Percentiles rank a stretch among this genome's conserved stretches.
Conservation (phyloP, 1,284 basidiomycete species). For the Marasmius sp. region DNA sequence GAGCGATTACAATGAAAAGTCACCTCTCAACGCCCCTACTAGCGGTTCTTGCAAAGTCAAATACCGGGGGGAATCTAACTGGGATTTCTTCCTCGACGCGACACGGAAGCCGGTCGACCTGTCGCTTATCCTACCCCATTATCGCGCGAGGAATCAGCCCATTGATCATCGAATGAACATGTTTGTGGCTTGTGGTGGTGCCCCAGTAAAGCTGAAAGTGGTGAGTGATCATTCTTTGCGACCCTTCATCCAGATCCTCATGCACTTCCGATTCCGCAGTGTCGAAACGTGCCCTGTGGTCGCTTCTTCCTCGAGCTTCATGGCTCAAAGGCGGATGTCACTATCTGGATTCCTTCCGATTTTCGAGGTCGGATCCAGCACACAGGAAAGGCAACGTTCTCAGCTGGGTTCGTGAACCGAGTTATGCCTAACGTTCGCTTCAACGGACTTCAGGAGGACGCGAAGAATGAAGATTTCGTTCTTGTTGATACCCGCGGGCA, state of each 20-base stretch:
- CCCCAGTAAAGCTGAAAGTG: slow-evolving; percentile 66
- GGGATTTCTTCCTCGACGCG: slow-evolving; percentile 63
- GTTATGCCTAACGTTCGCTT: slow-evolving; percentile 61
- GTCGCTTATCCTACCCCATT: slow-evolving; percentile 69
- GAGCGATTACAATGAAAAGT: slow-evolving; percentile 29
- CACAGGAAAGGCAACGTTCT: slow-evolving; percentile 55
- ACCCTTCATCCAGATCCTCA: background rate
- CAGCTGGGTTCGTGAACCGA: slow-evolving; percentile 70
- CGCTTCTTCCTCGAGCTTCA: slow-evolving; percentile 67
- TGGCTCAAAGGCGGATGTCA: slow-evolving; percentile 60
- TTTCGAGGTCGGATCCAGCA: slow-evolving; percentile 67
- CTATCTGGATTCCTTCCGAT: slow-evolving; percentile 74
- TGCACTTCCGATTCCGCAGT: slow-evolving; percentile 37
- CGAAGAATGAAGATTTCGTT: slow-evolving; percentile 54
- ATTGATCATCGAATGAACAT: slow-evolving; percentile 67
- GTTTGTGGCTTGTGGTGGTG: slow-evolving; percentile 52
- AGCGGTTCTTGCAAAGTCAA: slow-evolving; percentile 56
- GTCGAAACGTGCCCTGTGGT: slow-evolving; percentile 59
- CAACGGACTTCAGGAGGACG: slow-evolving; percentile 45
- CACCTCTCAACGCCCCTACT: slow-evolving; percentile 7
- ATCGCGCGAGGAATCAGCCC: slow-evolving; percentile 70
- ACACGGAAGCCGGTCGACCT: slow-evolving; percentile 54
- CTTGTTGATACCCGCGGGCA: slow-evolving; percentile 56
- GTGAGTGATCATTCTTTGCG: slow-evolving; percentile 40
- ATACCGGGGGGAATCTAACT: slow-evolving; percentile 51